Percentiles rank a stretch among this genome's conserved stretches.
These are phyloP conservation scores for Cenchrus fungigraminus DNA, from an alignment of 176 grass and related monocot species.

Conservation along the genomic window DNA sequence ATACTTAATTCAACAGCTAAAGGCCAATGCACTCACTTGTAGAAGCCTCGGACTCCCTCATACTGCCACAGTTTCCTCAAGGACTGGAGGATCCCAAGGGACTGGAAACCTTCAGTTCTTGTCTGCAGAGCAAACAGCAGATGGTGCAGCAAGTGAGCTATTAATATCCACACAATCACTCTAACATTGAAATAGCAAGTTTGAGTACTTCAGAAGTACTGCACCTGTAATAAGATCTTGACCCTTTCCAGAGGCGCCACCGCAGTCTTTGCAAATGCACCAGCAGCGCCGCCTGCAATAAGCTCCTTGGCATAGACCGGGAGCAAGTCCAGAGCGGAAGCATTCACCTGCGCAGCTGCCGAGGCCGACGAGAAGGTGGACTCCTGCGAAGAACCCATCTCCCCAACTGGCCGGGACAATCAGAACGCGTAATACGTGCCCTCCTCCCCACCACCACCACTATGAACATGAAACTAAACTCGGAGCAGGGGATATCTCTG, in stretches of 20 bases:
- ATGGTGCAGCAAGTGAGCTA: not conserved
- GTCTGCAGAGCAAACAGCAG: constrained; percentile 57
- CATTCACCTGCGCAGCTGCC: constrained; percentile 62
- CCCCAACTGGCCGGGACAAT: not conserved
- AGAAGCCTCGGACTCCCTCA: constrained; percentile 83
- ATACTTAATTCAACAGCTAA: constrained; percentile 7
- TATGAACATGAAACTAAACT: constrained; percentile 43
- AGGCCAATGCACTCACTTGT: constrained; percentile 60
- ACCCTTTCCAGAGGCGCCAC: constrained; percentile 89
- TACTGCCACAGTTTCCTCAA: constrained; percentile 74
- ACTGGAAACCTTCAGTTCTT: constrained; percentile 81
- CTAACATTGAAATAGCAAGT: not conserved
- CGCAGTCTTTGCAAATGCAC: constrained; percentile 82
- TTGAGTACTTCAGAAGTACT: not conserved
- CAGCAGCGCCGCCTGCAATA: constrained; percentile 81
- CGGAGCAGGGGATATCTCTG: constrained; percentile 21
- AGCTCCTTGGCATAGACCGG: constrained; percentile 88
- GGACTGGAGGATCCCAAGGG: constrained; percentile 77
- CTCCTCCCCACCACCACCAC: constrained; percentile 11
- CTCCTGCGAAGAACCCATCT: constrained; percentile 70
- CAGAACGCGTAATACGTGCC: constrained; percentile 23
- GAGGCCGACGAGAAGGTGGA: constrained; percentile 67
- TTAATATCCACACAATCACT: not conserved
- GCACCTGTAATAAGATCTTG: constrained; percentile 89
- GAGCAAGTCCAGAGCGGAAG: constrained; percentile 57